These are phyloP conservation scores for Syzygium aqueum DNA, from an alignment of 345 rosid genomes.

Conservation along the genomic window DNA sequence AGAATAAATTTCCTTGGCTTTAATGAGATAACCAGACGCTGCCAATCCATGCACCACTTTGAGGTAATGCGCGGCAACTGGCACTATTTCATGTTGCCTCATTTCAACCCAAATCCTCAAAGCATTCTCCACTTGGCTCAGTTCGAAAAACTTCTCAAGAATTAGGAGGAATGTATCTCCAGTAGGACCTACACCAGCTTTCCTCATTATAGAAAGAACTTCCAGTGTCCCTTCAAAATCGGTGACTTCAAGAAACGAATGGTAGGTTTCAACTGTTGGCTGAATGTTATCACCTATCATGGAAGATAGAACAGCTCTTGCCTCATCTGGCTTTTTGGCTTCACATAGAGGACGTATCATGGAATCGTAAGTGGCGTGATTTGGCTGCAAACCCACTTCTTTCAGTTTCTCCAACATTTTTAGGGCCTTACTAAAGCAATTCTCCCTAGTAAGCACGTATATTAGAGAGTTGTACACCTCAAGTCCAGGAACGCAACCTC, in stretches of 20 bases:
- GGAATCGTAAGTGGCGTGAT: conserved; percentile 60
- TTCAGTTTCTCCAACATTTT: conserved; percentile 59
- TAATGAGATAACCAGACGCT: conserved; percentile 37
- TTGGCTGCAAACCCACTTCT: conserved; percentile 42
- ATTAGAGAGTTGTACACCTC: conserved; percentile 68
- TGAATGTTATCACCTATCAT: conserved; percentile 49
- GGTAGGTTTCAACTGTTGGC: conserved; percentile 63
- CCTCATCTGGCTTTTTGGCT: conserved; percentile 42
- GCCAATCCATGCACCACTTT: conserved; percentile 50
- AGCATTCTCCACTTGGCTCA: conserved; percentile 53
- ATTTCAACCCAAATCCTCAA: conserved; percentile 69
- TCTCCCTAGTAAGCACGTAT: conserved; percentile 59
- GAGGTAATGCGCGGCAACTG: conserved; percentile 34
- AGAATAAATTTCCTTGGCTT: conserved; percentile 49
- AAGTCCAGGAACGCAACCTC: conserved; percentile 50
- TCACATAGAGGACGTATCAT: conserved; percentile 67
- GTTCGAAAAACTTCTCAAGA: conserved; percentile 44
- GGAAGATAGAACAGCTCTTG: conserved; percentile 41
- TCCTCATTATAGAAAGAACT: conserved; percentile 50
- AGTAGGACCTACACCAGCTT: conserved; percentile 47
- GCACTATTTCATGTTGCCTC: conserved; percentile 40
- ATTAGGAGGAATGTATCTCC: conserved; percentile 51
- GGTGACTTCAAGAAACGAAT: conserved; percentile 49
- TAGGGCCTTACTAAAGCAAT: conserved; percentile 59
- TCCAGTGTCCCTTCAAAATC: conserved; percentile 41